Evolutionary conservation across 257 asterid species (phyloP).

Genomic region (Thymus quinquecostatus): DNA sequence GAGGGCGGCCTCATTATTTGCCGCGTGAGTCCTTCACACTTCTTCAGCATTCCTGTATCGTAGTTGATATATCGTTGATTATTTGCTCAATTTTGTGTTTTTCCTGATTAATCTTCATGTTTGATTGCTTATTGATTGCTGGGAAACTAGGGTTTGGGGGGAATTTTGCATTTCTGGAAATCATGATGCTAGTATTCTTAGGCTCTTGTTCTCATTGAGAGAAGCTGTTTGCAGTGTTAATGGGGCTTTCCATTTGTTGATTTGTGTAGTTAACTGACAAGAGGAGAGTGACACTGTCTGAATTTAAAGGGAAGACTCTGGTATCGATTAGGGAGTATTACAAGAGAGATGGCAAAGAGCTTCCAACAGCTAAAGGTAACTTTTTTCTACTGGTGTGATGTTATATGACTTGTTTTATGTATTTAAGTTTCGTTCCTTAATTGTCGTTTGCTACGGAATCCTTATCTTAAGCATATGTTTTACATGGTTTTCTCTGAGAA

Average conservation of each 20-base stretch:
- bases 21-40: slow-evolving; percentile 52
- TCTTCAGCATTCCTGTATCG: neutral
- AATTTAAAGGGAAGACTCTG: slow-evolving; percentile 83
- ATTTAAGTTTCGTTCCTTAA: neutral
- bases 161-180: neutral
- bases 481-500: slow-evolving; percentile 12
- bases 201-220: neutral
- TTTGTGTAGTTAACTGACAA: slow-evolving; percentile 60
- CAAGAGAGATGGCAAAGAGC: slow-evolving; percentile 82
- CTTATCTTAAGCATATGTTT: neutral
- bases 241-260: neutral
- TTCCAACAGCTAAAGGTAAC: slow-evolving; percentile 87
- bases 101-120: neutral
- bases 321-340: slow-evolving; percentile 90
- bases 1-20: slow-evolving; percentile 88
- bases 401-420: slow-evolving; percentile 5
- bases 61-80: neutral
- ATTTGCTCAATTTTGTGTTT: slow-evolving; percentile 3
- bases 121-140: neutral
- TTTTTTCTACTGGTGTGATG: neutral
- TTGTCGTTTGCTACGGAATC: neutral
- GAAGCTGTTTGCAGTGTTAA: neutral
- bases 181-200: neutral
- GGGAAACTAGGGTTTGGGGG: neutral
- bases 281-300: slow-evolving; percentile 92